Base-by-base conservation (phyloP, 164 flowering plant genomes). In the Akebia trifoliata region DNA sequence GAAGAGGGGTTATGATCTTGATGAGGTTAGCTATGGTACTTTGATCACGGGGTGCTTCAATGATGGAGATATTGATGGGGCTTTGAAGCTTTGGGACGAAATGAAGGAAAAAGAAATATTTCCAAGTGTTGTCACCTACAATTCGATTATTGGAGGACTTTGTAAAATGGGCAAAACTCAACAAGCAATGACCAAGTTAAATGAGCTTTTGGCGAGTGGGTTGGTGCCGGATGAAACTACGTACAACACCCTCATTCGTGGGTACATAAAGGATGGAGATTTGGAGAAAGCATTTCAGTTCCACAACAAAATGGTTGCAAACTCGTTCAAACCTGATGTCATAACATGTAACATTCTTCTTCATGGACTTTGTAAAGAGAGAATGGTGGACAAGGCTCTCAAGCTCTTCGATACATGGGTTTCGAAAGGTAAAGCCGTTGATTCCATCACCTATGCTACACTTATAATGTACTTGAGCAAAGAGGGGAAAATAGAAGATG, bases 311-410 rank as follows among this genome's bases (percentile, higher is more conserved):
- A 85, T 82, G 88, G 82, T 82, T 46, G 76, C 87, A 61, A 76
- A 83, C 14, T 78, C 84, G 15, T 86, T 88, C 56, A 83, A 81
- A 61, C 98, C 96, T 0, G 80, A 78, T 76, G 69, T 75, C 0
- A 66, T 42, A 57, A 88, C 96, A 4, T 76, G 83, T 65, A 91
- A 88, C 67, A 88, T 86, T 69, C 86, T 91, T 62, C 83, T 91
- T 48, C 58, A 35, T 12, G 96, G 95, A 24, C 82, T 88, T 26
- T 92, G 95, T 66, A 70, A 20, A 18, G 80, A 63, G 45, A 72
- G 76, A 55, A 79, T 82, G 93, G 69, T 86, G n/a, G 95, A 88
- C n/a, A 92, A 78, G 70, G 98, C 95, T 51, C 81, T 83, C 32
- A 83, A 77, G 61, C 80, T 86, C 61, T 88, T 88, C 52, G 37